Evolutionary conservation across 768 basidiomycete genomes (phyloP), one percentile per base, ranked within the genome.

Genomic region (Xerocomus potaroensis): DNA sequence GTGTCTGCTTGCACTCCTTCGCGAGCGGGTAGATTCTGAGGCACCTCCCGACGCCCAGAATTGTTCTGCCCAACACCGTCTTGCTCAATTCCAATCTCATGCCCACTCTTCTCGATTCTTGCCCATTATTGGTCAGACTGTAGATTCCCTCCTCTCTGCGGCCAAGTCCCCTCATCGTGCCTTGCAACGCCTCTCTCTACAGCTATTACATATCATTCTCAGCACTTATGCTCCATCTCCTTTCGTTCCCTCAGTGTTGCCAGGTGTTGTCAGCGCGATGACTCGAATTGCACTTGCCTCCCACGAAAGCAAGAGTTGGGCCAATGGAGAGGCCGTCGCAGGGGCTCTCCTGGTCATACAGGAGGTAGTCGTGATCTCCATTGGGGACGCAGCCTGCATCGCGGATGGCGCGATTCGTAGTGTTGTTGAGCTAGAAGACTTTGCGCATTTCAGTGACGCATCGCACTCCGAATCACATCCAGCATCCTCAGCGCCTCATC

Each of bases 71-170:
- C 48, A 50, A 50, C 36, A 41, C 4, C 59, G 66, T 45, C 65
- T 83, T 22, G 63, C 72, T 42, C 69, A 69, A 31, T 67, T 79
- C 44, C 60, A 60, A 52, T 35, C 44, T 0, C 69, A 71, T 44
- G 67, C 78, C 1, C 73, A 70, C 32, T 65, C 73, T 15, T 39
- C 66, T 31, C 73, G 71, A 48, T 83, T 90, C 56, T 69, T 85
- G 29, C 86, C 94, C 6, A 73, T 95, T 32, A 68, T 94, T 24
- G 94, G 92, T 11, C 88, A 88, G 63, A 89, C 87, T 9, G 66
- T 96, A 31, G 81, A 87, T 53, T 79, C 81, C 6, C 70, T 93
- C n/a, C 71, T 95, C 40, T 64, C 59, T 11, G 72, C 78, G 10
- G 69, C 83, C 1, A 69, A 73, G 41, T 83, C 88, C 4, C 69